Conservation (phyloP, 2,329 filamentous ascomycete genomes). For the Zalaria obscura region DNA sequence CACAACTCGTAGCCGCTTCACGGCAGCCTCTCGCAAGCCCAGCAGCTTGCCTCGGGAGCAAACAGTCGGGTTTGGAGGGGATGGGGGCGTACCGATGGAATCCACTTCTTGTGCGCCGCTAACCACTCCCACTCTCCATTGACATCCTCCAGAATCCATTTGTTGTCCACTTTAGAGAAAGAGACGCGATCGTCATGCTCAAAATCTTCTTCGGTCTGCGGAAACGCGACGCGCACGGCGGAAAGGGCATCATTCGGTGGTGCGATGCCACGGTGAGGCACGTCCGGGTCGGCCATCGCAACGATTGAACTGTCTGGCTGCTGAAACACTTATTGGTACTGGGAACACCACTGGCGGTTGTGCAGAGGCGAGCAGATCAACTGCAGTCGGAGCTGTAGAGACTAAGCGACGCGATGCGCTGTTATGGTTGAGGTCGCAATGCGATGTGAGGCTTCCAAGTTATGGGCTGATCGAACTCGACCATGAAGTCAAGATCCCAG, state of each 20-base stretch:
- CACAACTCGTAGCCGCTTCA: neutral
- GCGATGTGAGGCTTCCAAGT: no score
- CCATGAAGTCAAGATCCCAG: neutral
- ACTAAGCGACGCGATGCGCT: no score
- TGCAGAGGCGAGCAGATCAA: no score
- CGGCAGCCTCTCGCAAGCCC: neutral
- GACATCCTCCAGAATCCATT: conserved; percentile 72
- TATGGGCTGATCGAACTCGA: no score
- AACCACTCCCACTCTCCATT: conserved; percentile 84
- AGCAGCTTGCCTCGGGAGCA: neutral
- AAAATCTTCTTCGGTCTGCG: conserved; percentile 50
- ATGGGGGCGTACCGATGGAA: conserved; percentile 40
- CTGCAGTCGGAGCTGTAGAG: no score
- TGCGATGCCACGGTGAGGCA: conserved; percentile 1
- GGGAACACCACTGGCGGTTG: no score
- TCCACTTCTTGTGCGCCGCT: conserved; percentile 56
- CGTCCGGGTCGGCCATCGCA: conserved; percentile 2
- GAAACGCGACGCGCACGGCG: conserved; percentile 25
- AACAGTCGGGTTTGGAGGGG: neutral
- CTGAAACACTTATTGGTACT: no score
- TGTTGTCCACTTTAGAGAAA: conserved; percentile 69
- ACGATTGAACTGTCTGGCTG: no score
- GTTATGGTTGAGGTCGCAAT: no score
- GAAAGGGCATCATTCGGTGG: conserved; percentile 2
- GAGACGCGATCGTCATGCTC: conserved; percentile 70